Evolutionary conservation across 441 rosid species (phyloP), one percentile per base, ranked within the genome.

Genomic region (Eruca vesicaria): DNA sequence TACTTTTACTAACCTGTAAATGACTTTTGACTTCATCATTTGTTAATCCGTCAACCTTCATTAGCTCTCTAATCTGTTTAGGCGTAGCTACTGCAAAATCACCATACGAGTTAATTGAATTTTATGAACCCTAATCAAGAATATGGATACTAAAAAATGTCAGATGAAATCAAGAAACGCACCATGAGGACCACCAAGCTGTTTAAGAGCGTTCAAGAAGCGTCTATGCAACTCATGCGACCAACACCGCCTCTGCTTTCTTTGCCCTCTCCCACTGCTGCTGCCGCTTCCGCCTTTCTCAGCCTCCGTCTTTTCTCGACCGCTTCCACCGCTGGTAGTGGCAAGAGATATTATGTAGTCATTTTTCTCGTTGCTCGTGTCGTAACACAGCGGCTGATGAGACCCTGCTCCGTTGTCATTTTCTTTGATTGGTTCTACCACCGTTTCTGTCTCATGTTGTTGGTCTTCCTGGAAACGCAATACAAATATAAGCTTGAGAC

Each of bases 11-110:
- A 71, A 91, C 98, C 98, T 91, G 97, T 72, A 94, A 85, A 87
- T 94, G 98, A 78, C 98, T 94, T 78, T 94, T 94, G 7, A 93
- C 94, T 91, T 93, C 97, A 81, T 90, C 97, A 18, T 93, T 93
- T 10, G 96, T 86, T 3, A 93, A 85, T 16, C 96, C 96, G 63
- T 89, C 98, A 69, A 91, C 90, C 79, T 91, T 89, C 98, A 93
- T 93, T 48, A 86, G 73, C 84, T 87, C 97, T 74, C 93, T 88
- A 21, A 91, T 91, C 78, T 89, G 96, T 82, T 93, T 93, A 0
- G 98, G 96, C 6, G 96, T 91, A 14, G 97, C 94, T 74, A 77
- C 97, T 93, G 86, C 78, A 73, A 75, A 19, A 31, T 29, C 20
- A 20, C 43, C 57, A 41, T 35, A 68, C 21, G 5, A 68, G 55